Base-by-base conservation (phyloP, 371 early-diverging fungal species). In the Mucor velutinosus region DNA sequence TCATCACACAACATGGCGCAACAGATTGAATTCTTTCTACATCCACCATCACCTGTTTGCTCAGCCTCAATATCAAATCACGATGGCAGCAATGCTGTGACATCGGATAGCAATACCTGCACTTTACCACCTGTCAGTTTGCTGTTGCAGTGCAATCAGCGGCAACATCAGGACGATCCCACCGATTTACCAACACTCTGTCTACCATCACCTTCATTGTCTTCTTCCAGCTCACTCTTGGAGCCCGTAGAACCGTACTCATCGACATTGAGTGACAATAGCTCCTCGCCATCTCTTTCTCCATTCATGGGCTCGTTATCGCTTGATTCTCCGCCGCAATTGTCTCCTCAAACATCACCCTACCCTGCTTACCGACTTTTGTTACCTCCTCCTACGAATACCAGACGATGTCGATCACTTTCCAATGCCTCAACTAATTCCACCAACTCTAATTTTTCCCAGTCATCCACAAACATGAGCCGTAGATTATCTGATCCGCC, bases 351-450 rank as follows among this genome's bases (percentile, higher is more conserved):
- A 37, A 41, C 32, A 25, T 62, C 67, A 12, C 62, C 62, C 6
- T 57, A n/a, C 25, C 47, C 35, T 59, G 19, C 19, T 43, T 59
- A 43, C 47, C 60, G 25, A 21, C 35, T 57, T 32, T n/a, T 56
- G 29, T 43, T 67, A 57, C 67, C 69, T 35, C 45, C 58, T 49
- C 69, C 69, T 1, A 63, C 47, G 15, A 41, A 67, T 56, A 67
- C 43, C 30, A 56, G 63, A 62, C 66, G 76, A 17, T 67, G 57
- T 49, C 62, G 79, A 57, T 79, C 76, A 23, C 67, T 70, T 37
- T 79, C 79, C 27, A 76, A 74, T 45, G 77, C 77, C 27, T 76
- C 77, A 3, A 62, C 72, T 11, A 65, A 53, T 35, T 67, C 71
- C n/a, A 57, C 65, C 30, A 53, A 57, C 32, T 67, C 51, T 23